Conservation (phyloP, 768 basidiomycete genomes). For the Pleurotus ostreatus region DNA sequence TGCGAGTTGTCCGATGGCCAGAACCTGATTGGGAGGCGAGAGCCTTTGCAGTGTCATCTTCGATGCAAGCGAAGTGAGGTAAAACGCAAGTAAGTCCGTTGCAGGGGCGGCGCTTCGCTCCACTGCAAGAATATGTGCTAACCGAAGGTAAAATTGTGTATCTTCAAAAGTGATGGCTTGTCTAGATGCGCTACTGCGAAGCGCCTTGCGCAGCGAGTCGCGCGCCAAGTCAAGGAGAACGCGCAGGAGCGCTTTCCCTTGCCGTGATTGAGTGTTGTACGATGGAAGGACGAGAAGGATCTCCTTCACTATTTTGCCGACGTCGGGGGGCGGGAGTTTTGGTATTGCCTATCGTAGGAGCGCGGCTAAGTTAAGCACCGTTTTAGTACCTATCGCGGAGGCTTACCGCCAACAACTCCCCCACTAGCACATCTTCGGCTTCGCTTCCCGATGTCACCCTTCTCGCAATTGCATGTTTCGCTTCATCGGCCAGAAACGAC, state of each 20-base stretch:
- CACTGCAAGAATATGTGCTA: slow-evolving; percentile 39
- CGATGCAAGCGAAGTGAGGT: slow-evolving; percentile 36
- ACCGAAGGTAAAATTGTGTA: slow-evolving; percentile 40
- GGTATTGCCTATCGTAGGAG: slow-evolving; percentile 41
- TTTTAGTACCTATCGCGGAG: not conserved
- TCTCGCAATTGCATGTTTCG: slow-evolving; percentile 37
- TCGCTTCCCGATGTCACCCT: slow-evolving; percentile 39
- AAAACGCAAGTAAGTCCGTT: slow-evolving; percentile 48
- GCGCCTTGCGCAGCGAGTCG: slow-evolving; percentile 26
- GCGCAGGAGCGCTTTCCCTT: slow-evolving; percentile 17
- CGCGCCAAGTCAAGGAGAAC: slow-evolving; percentile 33
- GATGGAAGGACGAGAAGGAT: slow-evolving; percentile 48
- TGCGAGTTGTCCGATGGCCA: slow-evolving; percentile 43
- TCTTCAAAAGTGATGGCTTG: slow-evolving; percentile 28
- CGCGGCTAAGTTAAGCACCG: not conserved
- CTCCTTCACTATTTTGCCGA: slow-evolving; percentile 46
- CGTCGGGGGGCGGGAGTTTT: slow-evolving; percentile 35
- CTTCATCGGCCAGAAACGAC: slow-evolving; percentile 52
- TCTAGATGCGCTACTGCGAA: slow-evolving; percentile 10
- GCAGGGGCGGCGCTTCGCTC: slow-evolving; percentile 35
- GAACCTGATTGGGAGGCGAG: slow-evolving; percentile 35
- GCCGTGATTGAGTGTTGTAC: slow-evolving; percentile 23
- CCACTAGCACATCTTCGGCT: slow-evolving; percentile 44
- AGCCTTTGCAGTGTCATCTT: slow-evolving; percentile 47
- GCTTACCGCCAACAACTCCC: slow-evolving; percentile 47